Percentiles rank a stretch among this genome's conserved stretches.
phyloP scores from a whole-genome alignment of 257 asterid species.

The Nicotiana otophora region DNA sequence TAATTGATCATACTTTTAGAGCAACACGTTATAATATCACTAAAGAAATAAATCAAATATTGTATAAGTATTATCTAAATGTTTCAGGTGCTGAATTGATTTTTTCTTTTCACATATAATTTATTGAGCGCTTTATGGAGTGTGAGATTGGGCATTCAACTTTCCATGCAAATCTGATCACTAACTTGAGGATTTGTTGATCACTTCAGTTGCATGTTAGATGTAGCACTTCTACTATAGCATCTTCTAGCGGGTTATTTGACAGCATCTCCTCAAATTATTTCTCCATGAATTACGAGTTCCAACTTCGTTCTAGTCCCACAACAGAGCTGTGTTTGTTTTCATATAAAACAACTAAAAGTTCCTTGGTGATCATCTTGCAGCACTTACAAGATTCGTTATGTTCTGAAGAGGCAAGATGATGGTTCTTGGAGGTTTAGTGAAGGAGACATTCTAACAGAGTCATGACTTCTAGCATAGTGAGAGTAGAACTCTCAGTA shows the following conservation, averaged over 20 bases:
- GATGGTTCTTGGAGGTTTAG: constrained; percentile 90
- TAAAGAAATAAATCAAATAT: not conserved
- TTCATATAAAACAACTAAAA: constrained; percentile 1
- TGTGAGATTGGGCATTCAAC: not conserved
- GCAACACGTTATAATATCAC: not conserved
- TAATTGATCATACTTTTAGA: not conserved
- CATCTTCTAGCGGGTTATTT: not conserved
- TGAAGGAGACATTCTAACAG: constrained; percentile 57
- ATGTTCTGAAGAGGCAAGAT: constrained; percentile 65
- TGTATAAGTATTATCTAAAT: not conserved
- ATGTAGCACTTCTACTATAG: not conserved
- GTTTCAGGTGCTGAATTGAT: not conserved
- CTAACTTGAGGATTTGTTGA: not conserved
- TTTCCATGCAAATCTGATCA: not conserved
- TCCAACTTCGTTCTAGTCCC: not conserved
- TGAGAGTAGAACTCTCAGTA: constrained; percentile 2
- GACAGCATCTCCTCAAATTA: not conserved
- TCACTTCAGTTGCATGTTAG: not conserved
- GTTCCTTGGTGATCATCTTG: constrained; percentile 23
- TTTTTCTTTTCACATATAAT: not conserved
- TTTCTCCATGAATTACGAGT: not conserved
- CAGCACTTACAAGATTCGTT: constrained; percentile 87
- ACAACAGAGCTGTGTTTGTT: not conserved
- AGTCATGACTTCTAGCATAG: constrained; percentile 30
- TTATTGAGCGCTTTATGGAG: not conserved